Evolutionary conservation across 2,329 filamentous ascomycete species (phyloP), one percentile per base, ranked within the genome.

Genomic region (Botrytis cinerea): DNA sequence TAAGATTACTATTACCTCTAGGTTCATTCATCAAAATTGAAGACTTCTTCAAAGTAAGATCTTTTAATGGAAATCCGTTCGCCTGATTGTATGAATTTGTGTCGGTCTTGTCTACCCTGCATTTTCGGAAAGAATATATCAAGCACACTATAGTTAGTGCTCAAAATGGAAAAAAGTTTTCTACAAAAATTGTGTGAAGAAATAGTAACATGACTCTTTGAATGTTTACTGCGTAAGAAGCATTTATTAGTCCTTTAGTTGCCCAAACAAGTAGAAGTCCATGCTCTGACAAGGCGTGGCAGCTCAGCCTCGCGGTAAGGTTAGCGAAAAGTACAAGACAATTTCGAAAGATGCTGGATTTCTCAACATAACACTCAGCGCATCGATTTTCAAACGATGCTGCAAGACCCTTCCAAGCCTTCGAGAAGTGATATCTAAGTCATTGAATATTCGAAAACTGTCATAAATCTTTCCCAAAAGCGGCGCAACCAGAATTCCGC

Each of bases 361-460:
- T 25, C 35, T 57, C 38, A 32, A 69, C 66, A 45, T 43, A 45
- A 32, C 66, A 69, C 35, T 57, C 48, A 38, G 66, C 66, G 25
- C 66, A 59, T 69, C 66, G 66, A 69, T 45, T 69, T 28, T 57
- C 48, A 54, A 57, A 69, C 35, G 48, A 69, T 69, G 66, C 66
- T 43, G 38, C 48, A 69, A 57, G 66, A 22, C 22, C n/a, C 18
- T 43, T 59, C 45, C 12, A 32, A 69, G 35, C 54, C 28, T 43
- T 25, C n/a, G 57, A 69, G 18, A 57, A 69, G n/a, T 59, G 48
- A 57, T 69, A 69, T 5, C 18, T 59, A 57, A 57, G n/a, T 38
- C 48, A 28, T 69, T 69, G n/a, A 43, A 43, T 25, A 32, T 28
- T 69, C 38, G 18, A 25, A 32, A 57, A 14, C 18, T 45, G 48